These are phyloP conservation scores for Blastobotrys apis DNA, from an alignment of 1,139 yeast species.

Conservation along the genomic window DNA sequence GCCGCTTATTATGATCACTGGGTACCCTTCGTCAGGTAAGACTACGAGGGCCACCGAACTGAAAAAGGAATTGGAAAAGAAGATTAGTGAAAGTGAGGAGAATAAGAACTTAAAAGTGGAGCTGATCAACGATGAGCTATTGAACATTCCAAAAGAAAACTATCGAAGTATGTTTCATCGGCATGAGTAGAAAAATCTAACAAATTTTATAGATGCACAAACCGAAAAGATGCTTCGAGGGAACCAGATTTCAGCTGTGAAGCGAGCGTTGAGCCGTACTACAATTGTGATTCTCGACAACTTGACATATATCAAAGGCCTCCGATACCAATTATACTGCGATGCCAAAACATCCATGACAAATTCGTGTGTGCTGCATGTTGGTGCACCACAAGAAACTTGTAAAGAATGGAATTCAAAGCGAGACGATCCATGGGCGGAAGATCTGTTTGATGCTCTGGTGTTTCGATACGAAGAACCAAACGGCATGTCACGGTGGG, in stretches of 20 bases:
- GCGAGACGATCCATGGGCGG: slow-evolving; percentile 53
- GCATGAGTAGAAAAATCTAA: slow-evolving; percentile 47
- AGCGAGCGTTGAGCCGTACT: slow-evolving; percentile 64
- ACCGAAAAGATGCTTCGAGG: slow-evolving; percentile 82
- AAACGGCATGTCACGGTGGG: slow-evolving; percentile 83
- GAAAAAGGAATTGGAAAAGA: slow-evolving; percentile 43
- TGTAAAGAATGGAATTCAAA: slow-evolving; percentile 60
- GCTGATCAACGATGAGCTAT: slow-evolving; percentile 69
- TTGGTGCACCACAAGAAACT: slow-evolving; percentile 59
- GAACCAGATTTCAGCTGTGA: slow-evolving; percentile 81
- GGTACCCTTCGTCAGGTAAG: slow-evolving; percentile 84
- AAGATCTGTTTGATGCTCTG: slow-evolving; percentile 60
- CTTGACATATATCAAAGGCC: slow-evolving; percentile 88
- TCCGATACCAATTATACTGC: slow-evolving; percentile 87
- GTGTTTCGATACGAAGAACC: slow-evolving; percentile 94
- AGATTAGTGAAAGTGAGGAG: slow-evolving; percentile 39
- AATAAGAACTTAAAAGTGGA: slow-evolving; percentile 42
- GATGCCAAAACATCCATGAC: slow-evolving; percentile 85
- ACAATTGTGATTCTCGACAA: slow-evolving; percentile 81
- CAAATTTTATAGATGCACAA: slow-evolving; percentile 66
- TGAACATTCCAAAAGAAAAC: slow-evolving; percentile 65
- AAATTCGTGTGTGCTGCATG: slow-evolving; percentile 78
- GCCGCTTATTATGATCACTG: slow-evolving; percentile 84
- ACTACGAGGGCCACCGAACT: slow-evolving; percentile 65
- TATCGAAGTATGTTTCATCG: slow-evolving; percentile 45